Conservation (phyloP, 1,284 basidiomycete species). For the Ustilago xerochloae region DNA sequence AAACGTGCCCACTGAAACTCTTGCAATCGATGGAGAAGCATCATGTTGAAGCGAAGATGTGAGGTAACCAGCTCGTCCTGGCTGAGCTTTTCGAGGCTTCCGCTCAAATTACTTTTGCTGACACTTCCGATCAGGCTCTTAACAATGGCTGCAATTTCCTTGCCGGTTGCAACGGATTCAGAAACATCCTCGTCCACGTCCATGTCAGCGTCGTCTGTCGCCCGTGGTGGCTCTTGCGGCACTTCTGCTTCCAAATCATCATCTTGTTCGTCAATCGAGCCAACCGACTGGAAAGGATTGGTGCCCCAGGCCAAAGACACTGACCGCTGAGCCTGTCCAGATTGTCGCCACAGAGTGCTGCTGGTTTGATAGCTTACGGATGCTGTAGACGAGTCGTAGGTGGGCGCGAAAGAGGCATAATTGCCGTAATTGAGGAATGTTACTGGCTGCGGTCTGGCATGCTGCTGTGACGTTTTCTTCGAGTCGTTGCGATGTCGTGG, state of each 20-base stretch:
- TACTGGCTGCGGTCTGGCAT: conserved; percentile 24
- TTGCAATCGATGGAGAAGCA: conserved; percentile 54
- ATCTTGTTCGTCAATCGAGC: neutral
- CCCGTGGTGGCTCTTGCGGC: conserved; percentile 4
- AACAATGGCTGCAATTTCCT: conserved; percentile 10
- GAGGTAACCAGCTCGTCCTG: conserved; percentile 37
- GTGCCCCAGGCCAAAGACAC: conserved; percentile 32
- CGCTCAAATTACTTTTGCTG: conserved; percentile 18
- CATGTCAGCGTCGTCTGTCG: neutral
- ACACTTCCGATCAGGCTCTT: conserved; percentile 23
- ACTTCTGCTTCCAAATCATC: conserved; percentile 9
- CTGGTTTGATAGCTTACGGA: conserved; percentile 41
- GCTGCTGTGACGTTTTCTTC: conserved; percentile 18
- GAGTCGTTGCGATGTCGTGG: conserved; percentile 25
- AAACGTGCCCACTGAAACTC: conserved; percentile 59
- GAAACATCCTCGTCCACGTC: conserved; percentile 16
- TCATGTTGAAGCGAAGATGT: conserved; percentile 48
- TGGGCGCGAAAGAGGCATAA: conserved; percentile 58
- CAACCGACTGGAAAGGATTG: conserved; percentile 6
- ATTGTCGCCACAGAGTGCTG: conserved; percentile 27
- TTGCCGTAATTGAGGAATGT: conserved; percentile 59
- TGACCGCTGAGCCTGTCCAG: conserved; percentile 11
- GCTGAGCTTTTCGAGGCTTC: conserved; percentile 36
- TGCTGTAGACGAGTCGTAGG: conserved; percentile 53
- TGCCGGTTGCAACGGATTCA: conserved; percentile 4